phyloP scores from a whole-genome alignment of 306 rosid genomes.

The Vachellia collinsii region DNA sequence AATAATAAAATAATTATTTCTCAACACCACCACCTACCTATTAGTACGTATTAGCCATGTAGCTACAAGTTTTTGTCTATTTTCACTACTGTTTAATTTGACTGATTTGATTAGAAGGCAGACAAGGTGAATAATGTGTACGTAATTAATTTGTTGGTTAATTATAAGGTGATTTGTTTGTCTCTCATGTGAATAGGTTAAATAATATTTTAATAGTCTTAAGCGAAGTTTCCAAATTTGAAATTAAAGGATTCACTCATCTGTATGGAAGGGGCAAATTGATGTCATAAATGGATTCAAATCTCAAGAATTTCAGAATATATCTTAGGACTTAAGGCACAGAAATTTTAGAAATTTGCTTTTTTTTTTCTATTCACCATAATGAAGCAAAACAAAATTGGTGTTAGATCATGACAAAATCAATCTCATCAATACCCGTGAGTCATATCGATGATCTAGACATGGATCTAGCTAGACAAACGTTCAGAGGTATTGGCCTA shows the following conservation, averaged over 20 bases:
- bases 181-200: background rate
- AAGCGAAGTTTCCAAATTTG: background rate
- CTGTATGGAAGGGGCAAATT: background rate
- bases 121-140: background rate
- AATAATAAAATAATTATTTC: background rate
- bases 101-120: background rate
- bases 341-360: background rate
- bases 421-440: constrained; percentile 2
- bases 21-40: constrained; percentile 4
- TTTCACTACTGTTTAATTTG: background rate
- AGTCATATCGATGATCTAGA: background rate
- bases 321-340: background rate
- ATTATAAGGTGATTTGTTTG: background rate
- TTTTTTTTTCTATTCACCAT: background rate
- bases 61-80: background rate
- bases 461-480: background rate
- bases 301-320: background rate
- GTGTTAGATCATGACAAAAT: background rate
- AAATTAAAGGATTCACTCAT: background rate
- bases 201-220: background rate
- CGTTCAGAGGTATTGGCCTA: background rate
- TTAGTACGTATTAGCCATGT: background rate
- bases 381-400: background rate
- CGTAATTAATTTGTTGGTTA: background rate
- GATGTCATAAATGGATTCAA: background rate